Evolutionary conservation across 1,139 yeast species (phyloP).

Genomic region (Geotrichum phurueaensis): DNA sequence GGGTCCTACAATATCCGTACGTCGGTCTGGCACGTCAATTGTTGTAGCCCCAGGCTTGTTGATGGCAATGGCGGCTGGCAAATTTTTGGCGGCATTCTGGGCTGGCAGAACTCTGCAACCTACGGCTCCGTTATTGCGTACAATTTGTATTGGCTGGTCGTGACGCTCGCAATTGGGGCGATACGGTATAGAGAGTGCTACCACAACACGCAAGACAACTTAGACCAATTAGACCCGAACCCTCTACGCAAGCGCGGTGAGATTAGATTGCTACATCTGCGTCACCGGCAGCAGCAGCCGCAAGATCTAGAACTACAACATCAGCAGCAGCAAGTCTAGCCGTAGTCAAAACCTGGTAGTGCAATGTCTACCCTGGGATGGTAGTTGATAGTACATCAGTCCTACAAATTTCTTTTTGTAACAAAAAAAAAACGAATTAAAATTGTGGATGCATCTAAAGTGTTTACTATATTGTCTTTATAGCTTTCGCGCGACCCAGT

Average conservation of each 20-base stretch:
- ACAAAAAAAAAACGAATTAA: background rate
- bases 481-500: slow-evolving; percentile 51
- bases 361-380: too few relatives aligned
- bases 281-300: background rate
- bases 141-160: slow-evolving; percentile 71
- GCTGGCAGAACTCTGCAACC: slow-evolving; percentile 92
- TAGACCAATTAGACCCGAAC: background rate
- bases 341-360: too few relatives aligned
- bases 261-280: slow-evolving; percentile 76
- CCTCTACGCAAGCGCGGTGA: slow-evolving; percentile 44
- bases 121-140: slow-evolving; percentile 80
- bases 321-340: too few relatives aligned
- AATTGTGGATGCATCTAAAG: background rate
- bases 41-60: slow-evolving; percentile 73
- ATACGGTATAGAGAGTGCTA: too few relatives aligned
- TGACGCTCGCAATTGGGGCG: slow-evolving; percentile 31
- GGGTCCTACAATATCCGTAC: slow-evolving; percentile 76
- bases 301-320: too few relatives aligned
- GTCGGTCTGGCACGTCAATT: slow-evolving; percentile 89
- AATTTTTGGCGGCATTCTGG: slow-evolving; percentile 77
- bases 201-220: background rate
- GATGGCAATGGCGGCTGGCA: slow-evolving; percentile 69
- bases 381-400: too few relatives aligned
- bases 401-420: background rate
- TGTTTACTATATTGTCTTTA: background rate